Conservation (phyloP, 305 asterid species). For the Striga hermonthica region DNA sequence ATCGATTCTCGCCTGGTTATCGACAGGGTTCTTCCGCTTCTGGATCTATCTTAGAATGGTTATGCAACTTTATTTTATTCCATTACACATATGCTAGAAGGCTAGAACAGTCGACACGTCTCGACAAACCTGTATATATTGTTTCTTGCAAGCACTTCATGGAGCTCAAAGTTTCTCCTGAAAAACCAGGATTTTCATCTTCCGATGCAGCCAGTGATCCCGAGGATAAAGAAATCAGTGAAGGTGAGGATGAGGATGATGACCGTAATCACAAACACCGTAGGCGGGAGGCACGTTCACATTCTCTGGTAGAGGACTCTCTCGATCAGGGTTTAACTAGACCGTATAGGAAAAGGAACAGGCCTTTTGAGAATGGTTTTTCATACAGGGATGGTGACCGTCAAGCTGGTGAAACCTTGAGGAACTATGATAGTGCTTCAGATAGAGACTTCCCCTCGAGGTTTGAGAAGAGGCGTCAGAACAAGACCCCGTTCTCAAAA, state of each 20-base stretch:
- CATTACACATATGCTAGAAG: constrained; percentile 24
- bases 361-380: constrained; percentile 76
- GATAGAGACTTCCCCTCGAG: constrained; percentile 57
- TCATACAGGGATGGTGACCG: constrained; percentile 58
- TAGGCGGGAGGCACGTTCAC: constrained; percentile 63
- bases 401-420: constrained; percentile 55
- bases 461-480: constrained; percentile 60
- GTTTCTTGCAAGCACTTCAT: constrained; percentile 36
- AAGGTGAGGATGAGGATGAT: constrained; percentile 97
- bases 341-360: constrained; percentile 70
- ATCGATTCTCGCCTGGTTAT: constrained; percentile 18
- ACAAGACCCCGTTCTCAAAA: constrained; percentile 52
- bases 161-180: constrained; percentile 77
- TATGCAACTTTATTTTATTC: constrained; percentile 21
- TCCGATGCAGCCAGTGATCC: constrained; percentile 67
- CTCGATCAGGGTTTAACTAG: constrained; percentile 56
- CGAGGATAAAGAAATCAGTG: constrained; percentile 88
- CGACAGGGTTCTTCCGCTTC: constrained; percentile 24
- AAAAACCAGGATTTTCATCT: constrained; percentile 60
- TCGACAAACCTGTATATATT: constrained; percentile 20
- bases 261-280: constrained; percentile 99
- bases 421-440: constrained; percentile 37
- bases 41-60: constrained; percentile 23
- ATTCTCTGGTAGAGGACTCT: constrained; percentile 66
- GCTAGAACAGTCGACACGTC: constrained; percentile 21